phyloP scores from a whole-genome alignment of 257 asterid genomes.

The Solanum neorickii region DNA sequence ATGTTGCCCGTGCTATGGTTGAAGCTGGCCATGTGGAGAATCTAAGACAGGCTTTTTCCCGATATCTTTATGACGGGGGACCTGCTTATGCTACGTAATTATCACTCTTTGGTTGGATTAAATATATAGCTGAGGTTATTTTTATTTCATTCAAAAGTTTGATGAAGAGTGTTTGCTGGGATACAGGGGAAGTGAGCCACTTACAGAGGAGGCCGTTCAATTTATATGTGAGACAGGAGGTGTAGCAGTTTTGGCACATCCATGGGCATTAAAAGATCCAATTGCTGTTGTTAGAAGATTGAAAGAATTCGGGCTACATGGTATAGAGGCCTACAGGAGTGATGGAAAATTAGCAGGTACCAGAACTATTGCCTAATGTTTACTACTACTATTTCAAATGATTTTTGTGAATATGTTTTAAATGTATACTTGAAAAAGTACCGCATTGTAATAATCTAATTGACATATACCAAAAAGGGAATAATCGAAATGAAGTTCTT shows the following conservation, averaged over 20 bases:
- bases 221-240: conserved; percentile 88
- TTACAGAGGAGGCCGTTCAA: conserved; percentile 66
- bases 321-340: conserved; percentile 83
- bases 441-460: background rate
- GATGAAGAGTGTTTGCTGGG: background rate
- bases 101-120: background rate
- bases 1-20: conserved; percentile 94
- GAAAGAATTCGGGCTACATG: conserved; percentile 80
- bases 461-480: background rate
- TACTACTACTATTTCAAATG: background rate
- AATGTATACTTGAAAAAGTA: background rate
- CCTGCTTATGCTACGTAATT: conserved; percentile 95
- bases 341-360: conserved; percentile 85
- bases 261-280: conserved; percentile 92
- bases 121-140: background rate
- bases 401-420: background rate
- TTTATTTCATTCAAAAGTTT: background rate
- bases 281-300: conserved; percentile 53
- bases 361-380: background rate
- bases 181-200: conserved; percentile 87
- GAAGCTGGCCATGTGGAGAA: conserved; percentile 96
- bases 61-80: conserved; percentile 90
- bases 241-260: conserved; percentile 91
- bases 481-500: background rate
- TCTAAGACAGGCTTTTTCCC: conserved; percentile 76